These are phyloP conservation scores for Thelonectria olida DNA, from an alignment of 2,329 filamentous ascomycete species.

Conservation along the genomic window DNA sequence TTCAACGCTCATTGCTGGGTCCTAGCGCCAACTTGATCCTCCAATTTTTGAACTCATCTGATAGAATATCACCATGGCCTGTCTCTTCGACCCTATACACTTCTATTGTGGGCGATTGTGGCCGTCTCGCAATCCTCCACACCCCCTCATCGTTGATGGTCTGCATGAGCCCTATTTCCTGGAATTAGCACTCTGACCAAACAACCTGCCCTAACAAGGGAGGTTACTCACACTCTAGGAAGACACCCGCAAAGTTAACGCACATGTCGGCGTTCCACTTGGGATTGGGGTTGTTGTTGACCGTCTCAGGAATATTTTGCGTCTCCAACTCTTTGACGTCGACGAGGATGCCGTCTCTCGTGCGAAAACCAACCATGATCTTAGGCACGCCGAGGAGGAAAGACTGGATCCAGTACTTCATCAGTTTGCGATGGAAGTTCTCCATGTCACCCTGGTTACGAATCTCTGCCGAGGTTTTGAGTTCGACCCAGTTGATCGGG, in stretches of 20 bases:
- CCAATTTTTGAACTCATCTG: slow-evolving; percentile 82
- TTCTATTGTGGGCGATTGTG: slow-evolving; percentile 73
- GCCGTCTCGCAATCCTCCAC: slow-evolving; percentile 78
- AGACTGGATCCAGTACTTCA: slow-evolving; percentile 97
- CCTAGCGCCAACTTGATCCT: slow-evolving; percentile 62
- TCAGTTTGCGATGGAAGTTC: slow-evolving; percentile 87
- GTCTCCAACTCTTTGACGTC: slow-evolving; percentile 83
- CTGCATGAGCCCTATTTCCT: slow-evolving; percentile 66
- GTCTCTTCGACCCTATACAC: slow-evolving; percentile 75
- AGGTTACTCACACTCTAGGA: slow-evolving; percentile 75
- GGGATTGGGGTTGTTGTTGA: slow-evolving; percentile 70
- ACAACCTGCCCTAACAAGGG: no score
- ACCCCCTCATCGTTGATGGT: slow-evolving; percentile 76
- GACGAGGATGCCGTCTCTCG: slow-evolving; percentile 74
- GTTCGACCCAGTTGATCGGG: slow-evolving; percentile 91
- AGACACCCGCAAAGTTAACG: slow-evolving; percentile 85
- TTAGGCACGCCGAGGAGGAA: slow-evolving; percentile 93
- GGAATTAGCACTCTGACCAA: slow-evolving; percentile 26
- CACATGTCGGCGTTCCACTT: slow-evolving; percentile 94
- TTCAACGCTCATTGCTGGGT: slow-evolving; percentile 45
- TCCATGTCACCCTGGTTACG: slow-evolving; percentile 72
- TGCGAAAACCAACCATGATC: slow-evolving; percentile 90
- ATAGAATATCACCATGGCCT: slow-evolving; percentile 78
- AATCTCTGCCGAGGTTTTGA: slow-evolving; percentile 88
- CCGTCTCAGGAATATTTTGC: slow-evolving; percentile 77